Evolutionary conservation across 2,329 filamentous ascomycete species (phyloP), one percentile per base, ranked within the genome.

Genomic region (Chrysoporthe cubensis): DNA sequence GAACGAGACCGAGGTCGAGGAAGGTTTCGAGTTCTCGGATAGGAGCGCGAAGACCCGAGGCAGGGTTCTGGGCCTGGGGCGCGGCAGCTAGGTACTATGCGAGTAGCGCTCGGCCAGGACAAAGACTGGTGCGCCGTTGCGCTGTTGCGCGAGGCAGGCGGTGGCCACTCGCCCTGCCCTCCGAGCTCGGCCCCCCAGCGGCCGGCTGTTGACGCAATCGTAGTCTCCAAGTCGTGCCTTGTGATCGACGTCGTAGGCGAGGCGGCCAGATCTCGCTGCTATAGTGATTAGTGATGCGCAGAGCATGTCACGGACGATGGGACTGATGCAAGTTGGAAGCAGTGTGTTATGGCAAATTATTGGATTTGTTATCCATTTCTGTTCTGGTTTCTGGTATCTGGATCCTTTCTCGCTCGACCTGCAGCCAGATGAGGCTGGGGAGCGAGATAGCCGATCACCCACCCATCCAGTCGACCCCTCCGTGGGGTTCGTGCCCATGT

Each of bases 161-260:
- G 26, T 26, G 26, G 26, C 26, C 26, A 26, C 26, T 54, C 50
- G 16, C 11, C 26, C 21, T 54, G 50, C 21, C 48, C 34, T 57
- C 54, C 54, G 54, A 57, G 54, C 32, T 40, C 54, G 54, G 54
- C 54, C 32, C 32, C 26, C 26, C 26, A 26, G 26, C 54, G 32
- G 34, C 54, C 40, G 54, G 32, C 32, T 40, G 32, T 57, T 57
- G 54, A 57, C 54, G 54, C 54, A 57, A 57, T 57, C 34, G 32
- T 21, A 18, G 52, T 14, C 26, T 21, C 50, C 26, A 1, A 52
- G 50, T 54, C 26, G 21, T 54, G 50, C 37, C 50, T 54, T 34
- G 50, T 54, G 50, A 54, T 54, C 50, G 50, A 32, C 50, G 26
- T 34, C 21, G 50, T 34, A 21, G 26, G 50, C 16, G 32, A 32